Percentiles rank a stretch among this genome's conserved stretches.
These are phyloP conservation scores for Parasitella parasitica DNA, from an alignment of 371 early-diverging fungal genomes.

Conservation along the genomic window DNA sequence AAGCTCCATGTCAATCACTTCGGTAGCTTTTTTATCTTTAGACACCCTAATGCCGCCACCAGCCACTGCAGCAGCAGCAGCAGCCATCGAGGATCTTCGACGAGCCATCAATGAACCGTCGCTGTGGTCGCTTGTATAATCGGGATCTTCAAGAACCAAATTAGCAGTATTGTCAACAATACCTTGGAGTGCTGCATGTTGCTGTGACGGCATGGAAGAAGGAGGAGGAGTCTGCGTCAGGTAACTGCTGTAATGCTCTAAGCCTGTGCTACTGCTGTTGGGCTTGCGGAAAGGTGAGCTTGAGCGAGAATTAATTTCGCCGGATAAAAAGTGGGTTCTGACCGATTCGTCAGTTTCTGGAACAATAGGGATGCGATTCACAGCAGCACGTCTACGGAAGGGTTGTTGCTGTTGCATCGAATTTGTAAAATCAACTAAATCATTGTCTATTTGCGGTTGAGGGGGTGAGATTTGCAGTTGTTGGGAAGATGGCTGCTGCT, in stretches of 20 bases:
- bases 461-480: slow-evolving; percentile 3
- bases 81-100: slow-evolving; percentile 19
- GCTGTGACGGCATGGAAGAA: not conserved
- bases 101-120: slow-evolving; percentile 39
- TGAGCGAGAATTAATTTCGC: not conserved
- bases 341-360: slow-evolving; percentile 50
- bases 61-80: slow-evolving; percentile 26
- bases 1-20: slow-evolving; percentile 68
- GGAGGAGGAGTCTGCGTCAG: slow-evolving; percentile 3
- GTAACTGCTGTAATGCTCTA: slow-evolving; percentile 16
- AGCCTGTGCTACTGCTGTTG: slow-evolving; percentile 1
- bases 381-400: slow-evolving; percentile 41
- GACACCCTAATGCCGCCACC: no score
- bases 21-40: slow-evolving; percentile 74
- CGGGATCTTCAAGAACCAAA: slow-evolving; percentile 35
- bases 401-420: slow-evolving; percentile 23
- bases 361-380: slow-evolving; percentile 53
- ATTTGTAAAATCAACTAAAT: slow-evolving; percentile 28
- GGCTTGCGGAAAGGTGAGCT: slow-evolving; percentile 10
- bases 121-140: slow-evolving; percentile 57
- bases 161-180: slow-evolving; percentile 21
- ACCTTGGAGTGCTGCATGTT: not conserved
- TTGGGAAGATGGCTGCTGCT: slow-evolving; percentile 9
- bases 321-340: slow-evolving; percentile 15
- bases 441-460: slow-evolving; percentile 14